Evolutionary conservation across 2,329 filamentous ascomycete genomes (phyloP).

Genomic region (Coniella vitis): DNA sequence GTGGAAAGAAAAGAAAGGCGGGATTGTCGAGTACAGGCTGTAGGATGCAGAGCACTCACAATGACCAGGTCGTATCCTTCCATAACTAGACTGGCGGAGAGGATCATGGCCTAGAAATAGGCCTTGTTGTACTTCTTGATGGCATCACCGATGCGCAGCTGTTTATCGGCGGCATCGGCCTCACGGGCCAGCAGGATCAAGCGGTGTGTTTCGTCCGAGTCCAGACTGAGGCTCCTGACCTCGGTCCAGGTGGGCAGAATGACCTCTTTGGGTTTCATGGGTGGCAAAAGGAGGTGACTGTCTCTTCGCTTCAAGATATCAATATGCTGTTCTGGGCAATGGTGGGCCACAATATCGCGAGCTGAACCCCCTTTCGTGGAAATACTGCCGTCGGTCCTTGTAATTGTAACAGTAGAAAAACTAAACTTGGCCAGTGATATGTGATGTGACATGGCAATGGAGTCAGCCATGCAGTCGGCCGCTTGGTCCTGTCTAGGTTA

Average conservation of each 20-base stretch:
- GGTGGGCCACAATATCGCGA: too few species aligned
- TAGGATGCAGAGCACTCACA: conserved; percentile 19
- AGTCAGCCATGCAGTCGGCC: too few species aligned
- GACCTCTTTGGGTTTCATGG: conserved; percentile 8
- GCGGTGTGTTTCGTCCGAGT: conserved; percentile 11
- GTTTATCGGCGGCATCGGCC: conserved; percentile 17
- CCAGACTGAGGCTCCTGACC: conserved; percentile 8
- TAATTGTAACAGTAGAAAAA: too few species aligned
- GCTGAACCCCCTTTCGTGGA: too few species aligned
- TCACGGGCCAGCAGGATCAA: conserved; percentile 17
- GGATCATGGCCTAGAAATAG: conserved; percentile 24
- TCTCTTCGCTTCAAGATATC: too few species aligned
- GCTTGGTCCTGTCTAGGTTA: too few species aligned
- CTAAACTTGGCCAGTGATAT: too few species aligned
- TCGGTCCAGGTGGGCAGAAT: conserved; percentile 6
- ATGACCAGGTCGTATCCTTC: conserved; percentile 31
- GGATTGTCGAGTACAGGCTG: too few species aligned
- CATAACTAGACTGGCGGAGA: conserved; percentile 24
- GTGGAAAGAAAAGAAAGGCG: too few species aligned
- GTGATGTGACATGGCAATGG: too few species aligned
- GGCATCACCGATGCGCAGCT: conserved; percentile 21
- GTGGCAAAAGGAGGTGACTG: not conserved
- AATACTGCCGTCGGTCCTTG: too few species aligned
- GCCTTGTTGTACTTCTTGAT: conserved; percentile 24
- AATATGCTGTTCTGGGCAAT: too few species aligned